Evolutionary conservation across 2,329 filamentous ascomycete genomes (phyloP).

Genomic region (Ophiostoma perfectum): DNA sequence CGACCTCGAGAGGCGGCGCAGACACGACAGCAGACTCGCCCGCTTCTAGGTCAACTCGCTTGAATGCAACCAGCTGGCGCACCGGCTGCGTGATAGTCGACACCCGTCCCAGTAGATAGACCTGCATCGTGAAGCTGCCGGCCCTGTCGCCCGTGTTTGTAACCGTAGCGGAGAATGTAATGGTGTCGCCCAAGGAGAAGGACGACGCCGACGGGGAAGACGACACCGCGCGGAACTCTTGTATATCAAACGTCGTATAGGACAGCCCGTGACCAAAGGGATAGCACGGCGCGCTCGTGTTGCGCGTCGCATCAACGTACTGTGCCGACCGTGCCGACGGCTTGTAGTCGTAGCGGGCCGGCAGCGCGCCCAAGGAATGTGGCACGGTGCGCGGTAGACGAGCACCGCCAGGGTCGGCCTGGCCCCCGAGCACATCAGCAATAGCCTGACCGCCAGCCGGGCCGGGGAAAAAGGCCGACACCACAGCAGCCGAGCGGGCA

Average conservation of each 20-base stretch:
- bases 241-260: neutral
- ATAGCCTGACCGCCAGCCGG: neutral
- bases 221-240: neutral
- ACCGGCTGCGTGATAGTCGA: slow-evolving; percentile 10
- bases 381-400: slow-evolving; percentile 13
- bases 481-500: neutral
- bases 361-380: slow-evolving; percentile 12
- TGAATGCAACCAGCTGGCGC: slow-evolving; percentile 15
- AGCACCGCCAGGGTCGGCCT: neutral
- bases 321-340: slow-evolving; percentile 1
- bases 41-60: neutral
- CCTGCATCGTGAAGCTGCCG: slow-evolving; percentile 11
- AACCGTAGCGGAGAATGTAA: neutral
- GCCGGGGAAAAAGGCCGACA: neutral
- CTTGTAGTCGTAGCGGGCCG: slow-evolving; percentile 16
- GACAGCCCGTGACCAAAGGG: neutral
- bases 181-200: neutral
- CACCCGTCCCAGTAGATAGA: slow-evolving; percentile 4
- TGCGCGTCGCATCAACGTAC: neutral
- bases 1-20: slow-evolving; percentile 7
- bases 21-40: neutral
- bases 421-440: neutral
- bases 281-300: neutral
- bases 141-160: neutral
- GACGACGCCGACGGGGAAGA: neutral